Evolutionary conservation across 2,329 filamentous ascomycete genomes (phyloP).

Genomic region (Fusarium abutilonis): DNA sequence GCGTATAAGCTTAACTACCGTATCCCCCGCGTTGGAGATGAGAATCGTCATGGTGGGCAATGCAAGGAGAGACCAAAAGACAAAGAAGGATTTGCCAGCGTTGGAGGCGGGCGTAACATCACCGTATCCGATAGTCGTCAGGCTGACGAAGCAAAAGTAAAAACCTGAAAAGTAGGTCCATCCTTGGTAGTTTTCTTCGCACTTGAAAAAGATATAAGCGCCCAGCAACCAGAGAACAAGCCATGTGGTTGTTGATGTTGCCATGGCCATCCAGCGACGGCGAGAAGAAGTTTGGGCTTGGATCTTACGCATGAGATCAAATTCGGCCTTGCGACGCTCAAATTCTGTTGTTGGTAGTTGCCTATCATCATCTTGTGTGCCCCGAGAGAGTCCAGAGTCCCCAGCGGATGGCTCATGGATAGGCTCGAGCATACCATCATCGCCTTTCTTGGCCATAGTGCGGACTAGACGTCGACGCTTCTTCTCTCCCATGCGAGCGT

Average conservation of each 20-base stretch:
- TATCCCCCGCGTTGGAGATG: constrained; percentile 85
- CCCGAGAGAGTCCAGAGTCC: constrained; percentile 20
- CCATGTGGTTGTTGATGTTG: constrained; percentile 74
- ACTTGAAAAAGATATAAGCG: constrained; percentile 74
- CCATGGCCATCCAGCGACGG: constrained; percentile 78
- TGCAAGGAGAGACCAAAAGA: constrained; percentile 90
- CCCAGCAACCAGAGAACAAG: constrained; percentile 82
- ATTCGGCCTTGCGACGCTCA: constrained; percentile 74
- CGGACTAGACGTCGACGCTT: constrained; percentile 61
- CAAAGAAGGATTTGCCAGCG: constrained; percentile 83
- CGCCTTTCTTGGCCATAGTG: constrained; percentile 56
- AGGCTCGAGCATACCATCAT: constrained; percentile 61
- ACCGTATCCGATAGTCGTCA: constrained; percentile 89
- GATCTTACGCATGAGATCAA: constrained; percentile 83
- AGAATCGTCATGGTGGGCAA: constrained; percentile 89
- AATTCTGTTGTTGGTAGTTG: constrained; percentile 54
- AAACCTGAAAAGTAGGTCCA: constrained; percentile 83
- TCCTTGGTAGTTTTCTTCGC: constrained; percentile 62
- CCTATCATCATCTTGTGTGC: constrained; percentile 8
- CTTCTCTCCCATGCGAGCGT: constrained; percentile 68
- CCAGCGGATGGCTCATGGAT: constrained; percentile 46
- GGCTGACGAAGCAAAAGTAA: constrained; percentile 86
- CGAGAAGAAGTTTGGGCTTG: constrained; percentile 72
- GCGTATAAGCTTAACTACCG: constrained; percentile 72
- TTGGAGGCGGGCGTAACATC: constrained; percentile 81